A percentile compares a stretch with the other conserved stretches of the same genome.
Conservation (phyloP, 805 yeast species). For the Cyberlindnera maclurae region DNA sequence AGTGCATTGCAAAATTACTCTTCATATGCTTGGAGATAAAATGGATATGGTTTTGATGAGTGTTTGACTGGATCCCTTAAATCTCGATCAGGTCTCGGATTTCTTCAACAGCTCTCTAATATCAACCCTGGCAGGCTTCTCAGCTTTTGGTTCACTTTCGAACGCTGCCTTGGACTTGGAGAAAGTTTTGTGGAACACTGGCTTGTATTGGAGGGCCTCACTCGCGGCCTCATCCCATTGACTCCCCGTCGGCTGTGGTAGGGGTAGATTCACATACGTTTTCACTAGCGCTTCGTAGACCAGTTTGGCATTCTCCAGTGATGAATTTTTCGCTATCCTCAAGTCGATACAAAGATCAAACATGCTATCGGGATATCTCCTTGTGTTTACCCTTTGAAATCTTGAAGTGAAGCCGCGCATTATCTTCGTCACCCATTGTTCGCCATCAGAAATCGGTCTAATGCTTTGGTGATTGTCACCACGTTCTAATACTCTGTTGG, state of each 20-base stretch:
- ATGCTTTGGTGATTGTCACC: slow-evolving; percentile 91
- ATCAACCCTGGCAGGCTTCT: no score
- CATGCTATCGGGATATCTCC: slow-evolving; percentile 47
- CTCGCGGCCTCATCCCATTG: slow-evolving; percentile 41
- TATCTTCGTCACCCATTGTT: slow-evolving; percentile 48
- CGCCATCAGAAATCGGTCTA: slow-evolving; percentile 37
- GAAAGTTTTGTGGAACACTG: slow-evolving; percentile 34
- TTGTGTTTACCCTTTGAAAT: slow-evolving; percentile 51
- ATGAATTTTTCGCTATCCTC: slow-evolving; percentile 37
- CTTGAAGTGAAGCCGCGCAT: slow-evolving; percentile 69
- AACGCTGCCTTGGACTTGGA: background rate
- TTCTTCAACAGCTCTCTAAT: background rate
- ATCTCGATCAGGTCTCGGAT: background rate
- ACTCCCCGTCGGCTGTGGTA: slow-evolving; percentile 38
- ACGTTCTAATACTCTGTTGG: slow-evolving; percentile 51
- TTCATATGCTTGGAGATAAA: no score
- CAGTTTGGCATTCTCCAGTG: slow-evolving; percentile 40
- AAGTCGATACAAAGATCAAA: slow-evolving; percentile 66
- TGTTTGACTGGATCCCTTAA: no score
- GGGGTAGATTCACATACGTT: slow-evolving; percentile 32
- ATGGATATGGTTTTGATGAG: no score
- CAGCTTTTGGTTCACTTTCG: background rate
- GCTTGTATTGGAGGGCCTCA: slow-evolving; percentile 47
- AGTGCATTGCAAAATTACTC: no score
- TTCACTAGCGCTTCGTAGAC: slow-evolving; percentile 34